phyloP scores from a whole-genome alignment of 495 filamentous ascomycete genomes.

The Chaetomium tenue region DNA sequence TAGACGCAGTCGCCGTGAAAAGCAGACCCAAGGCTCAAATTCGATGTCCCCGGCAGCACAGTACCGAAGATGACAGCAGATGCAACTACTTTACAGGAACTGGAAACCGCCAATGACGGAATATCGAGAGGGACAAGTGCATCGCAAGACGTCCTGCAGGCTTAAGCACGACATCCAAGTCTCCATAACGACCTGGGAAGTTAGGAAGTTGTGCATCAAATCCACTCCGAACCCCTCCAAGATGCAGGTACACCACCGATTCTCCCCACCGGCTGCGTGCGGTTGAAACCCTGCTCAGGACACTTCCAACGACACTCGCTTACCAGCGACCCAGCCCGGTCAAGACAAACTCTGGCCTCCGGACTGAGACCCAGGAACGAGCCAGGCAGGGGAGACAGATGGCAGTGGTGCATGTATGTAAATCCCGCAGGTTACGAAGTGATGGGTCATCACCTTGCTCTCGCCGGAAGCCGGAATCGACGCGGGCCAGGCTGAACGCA shows the following conservation, averaged over 20 bases:
- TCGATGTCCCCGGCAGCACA: neutral
- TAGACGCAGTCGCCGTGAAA: neutral
- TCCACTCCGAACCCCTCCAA: no score
- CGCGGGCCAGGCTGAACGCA: neutral
- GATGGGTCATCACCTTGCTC: neutral
- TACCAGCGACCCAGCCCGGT: conserved; percentile 23
- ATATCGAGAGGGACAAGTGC: no score
- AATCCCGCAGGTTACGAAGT: conserved; percentile 5
- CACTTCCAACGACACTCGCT: conserved; percentile 20
- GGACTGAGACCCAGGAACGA: neutral
- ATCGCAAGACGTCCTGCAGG: no score
- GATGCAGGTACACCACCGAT: neutral
- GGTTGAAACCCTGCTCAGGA: neutral
- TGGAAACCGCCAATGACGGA: no score
- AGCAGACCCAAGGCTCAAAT: neutral
- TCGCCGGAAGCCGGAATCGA: conserved; percentile 12
- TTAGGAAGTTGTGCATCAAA: no score
- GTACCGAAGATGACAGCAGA: no score
- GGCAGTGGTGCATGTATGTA: neutral
- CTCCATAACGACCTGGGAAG: no score
- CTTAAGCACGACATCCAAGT: no score
- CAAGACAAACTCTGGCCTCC: conserved; percentile 3
- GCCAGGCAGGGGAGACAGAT: neutral
- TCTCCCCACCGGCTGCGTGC: neutral
- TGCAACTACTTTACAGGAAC: no score